A percentile compares a stretch with the other conserved stretches of the same genome.
Evolutionary conservation across 805 yeast species (phyloP).

Genomic region (Vanderwaltozyma verrucispora): DNA sequence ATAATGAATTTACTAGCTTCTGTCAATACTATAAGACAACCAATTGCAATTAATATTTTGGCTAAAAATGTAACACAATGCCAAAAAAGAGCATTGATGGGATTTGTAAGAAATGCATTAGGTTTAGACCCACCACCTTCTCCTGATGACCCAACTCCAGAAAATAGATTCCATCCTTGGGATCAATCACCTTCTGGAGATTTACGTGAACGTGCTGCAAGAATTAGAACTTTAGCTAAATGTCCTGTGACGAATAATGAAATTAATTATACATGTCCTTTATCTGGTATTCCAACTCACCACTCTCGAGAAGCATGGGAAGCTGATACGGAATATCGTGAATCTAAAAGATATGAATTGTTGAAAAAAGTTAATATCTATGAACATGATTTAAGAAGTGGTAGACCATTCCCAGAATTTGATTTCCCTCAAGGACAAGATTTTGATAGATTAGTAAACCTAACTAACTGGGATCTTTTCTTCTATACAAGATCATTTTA

Average conservation of each 20-base stretch:
- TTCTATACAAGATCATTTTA: constrained; percentile 87
- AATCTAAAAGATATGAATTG: constrained; percentile 52
- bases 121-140: constrained; percentile 57
- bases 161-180: constrained; percentile 77
- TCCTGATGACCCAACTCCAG: constrained; percentile 57
- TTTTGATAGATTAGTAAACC: constrained; percentile 62
- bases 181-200: constrained; percentile 86
- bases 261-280: constrained; percentile 81
- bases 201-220: constrained; percentile 82
- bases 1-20: neutral
- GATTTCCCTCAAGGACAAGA: constrained; percentile 81
- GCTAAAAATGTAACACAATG: neutral
- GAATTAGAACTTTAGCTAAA: constrained; percentile 73
- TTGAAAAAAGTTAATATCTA: constrained; percentile 81
- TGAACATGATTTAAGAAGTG: constrained; percentile 92
- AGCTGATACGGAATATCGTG: constrained; percentile 62
- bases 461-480: constrained; percentile 84
- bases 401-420: constrained; percentile 90
- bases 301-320: constrained; percentile 87
- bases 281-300: constrained; percentile 95
- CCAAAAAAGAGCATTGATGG: constrained; percentile 24
- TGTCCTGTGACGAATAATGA: constrained; percentile 84
- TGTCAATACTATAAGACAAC: neutral
- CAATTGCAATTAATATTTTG: neutral
- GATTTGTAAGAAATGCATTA: constrained; percentile 36